A percentile compares a stretch with the other conserved stretches of the same genome.
Evolutionary conservation across 768 basidiomycete species (phyloP).

Genomic region (Hygrocybe coccinea): DNA sequence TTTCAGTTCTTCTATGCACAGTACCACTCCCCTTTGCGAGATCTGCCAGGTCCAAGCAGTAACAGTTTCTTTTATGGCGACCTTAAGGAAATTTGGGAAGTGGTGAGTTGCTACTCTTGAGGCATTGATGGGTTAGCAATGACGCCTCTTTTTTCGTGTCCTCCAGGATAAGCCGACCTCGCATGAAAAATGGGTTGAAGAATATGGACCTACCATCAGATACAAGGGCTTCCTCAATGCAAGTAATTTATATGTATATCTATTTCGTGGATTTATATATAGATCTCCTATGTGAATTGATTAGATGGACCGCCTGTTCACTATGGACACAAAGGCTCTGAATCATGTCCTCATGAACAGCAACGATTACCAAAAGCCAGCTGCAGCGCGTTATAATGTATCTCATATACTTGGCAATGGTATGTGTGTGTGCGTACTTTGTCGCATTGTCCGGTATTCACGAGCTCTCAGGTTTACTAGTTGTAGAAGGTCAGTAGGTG

Average conservation of each 20-base stretch:
- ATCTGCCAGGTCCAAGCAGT: constrained; percentile 48
- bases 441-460: neutral
- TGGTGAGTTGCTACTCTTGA: constrained; percentile 26
- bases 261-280: neutral
- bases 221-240: constrained; percentile 45
- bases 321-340: constrained; percentile 57
- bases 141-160: neutral
- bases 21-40: constrained; percentile 39
- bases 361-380: constrained; percentile 54
- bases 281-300: neutral
- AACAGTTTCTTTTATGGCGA: constrained; percentile 47
- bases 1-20: constrained; percentile 26
- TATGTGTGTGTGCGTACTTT: neutral
- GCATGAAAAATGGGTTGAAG: constrained; percentile 44
- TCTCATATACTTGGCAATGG: constrained; percentile 42
- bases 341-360: constrained; percentile 58
- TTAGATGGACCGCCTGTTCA: constrained; percentile 44
- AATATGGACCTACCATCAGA: constrained; percentile 45
- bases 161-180: constrained; percentile 34
- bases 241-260: too few relatives aligned
- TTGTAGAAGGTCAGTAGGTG: constrained; percentile 34
- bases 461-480: constrained; percentile 41
- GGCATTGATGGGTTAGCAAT: too few relatives aligned
- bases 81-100: constrained; percentile 39
- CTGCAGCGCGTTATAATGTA: constrained; percentile 34